Percentiles rank a stretch among this genome's conserved stretches.
Conservation (phyloP, 2,329 filamentous ascomycete genomes). For the Cordyceps farinosa region DNA sequence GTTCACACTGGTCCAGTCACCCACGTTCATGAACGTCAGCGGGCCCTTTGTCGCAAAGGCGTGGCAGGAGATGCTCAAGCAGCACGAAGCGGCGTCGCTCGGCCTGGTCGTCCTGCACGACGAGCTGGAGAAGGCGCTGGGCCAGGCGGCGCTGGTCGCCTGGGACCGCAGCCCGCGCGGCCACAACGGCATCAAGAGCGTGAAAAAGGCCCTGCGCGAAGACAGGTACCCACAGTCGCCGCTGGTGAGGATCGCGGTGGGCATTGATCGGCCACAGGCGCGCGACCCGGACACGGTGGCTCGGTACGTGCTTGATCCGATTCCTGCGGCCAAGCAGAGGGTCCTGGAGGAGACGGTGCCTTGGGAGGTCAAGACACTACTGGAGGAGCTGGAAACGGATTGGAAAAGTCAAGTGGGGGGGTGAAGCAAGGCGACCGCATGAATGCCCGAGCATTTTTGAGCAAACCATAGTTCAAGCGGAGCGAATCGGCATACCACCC, state of each 20-base stretch:
- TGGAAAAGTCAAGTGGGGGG: constrained; percentile 30
- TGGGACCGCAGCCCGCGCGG: constrained; percentile 64
- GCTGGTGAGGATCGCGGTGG: constrained; percentile 67
- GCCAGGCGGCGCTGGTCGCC: constrained; percentile 60
- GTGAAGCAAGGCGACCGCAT: background rate
- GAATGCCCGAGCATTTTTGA: background rate
- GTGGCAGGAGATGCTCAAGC: constrained; percentile 55
- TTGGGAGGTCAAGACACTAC: constrained; percentile 47
- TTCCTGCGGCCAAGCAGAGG: constrained; percentile 51
- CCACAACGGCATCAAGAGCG: constrained; percentile 72
- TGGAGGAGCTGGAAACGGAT: constrained; percentile 43
- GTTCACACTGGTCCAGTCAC: constrained; percentile 70
- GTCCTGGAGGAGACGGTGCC: constrained; percentile 51
- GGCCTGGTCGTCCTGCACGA: constrained; percentile 80
- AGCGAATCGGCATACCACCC: background rate
- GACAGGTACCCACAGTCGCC: constrained; percentile 38
- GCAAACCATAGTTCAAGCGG: background rate
- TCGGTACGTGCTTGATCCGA: constrained; percentile 70
- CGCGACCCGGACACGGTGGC: constrained; percentile 66
- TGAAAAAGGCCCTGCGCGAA: constrained; percentile 48
- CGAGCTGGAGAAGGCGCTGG: constrained; percentile 72
- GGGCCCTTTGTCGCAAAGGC: constrained; percentile 66
- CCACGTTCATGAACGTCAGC: constrained; percentile 78
- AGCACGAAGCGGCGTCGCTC: constrained; percentile 31
- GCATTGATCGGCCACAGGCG: constrained; percentile 77